Percentiles rank a stretch among this genome's conserved stretches.
Conservation (phyloP, 1,284 basidiomycete species). For the Apiotrichum domesticum region DNA sequence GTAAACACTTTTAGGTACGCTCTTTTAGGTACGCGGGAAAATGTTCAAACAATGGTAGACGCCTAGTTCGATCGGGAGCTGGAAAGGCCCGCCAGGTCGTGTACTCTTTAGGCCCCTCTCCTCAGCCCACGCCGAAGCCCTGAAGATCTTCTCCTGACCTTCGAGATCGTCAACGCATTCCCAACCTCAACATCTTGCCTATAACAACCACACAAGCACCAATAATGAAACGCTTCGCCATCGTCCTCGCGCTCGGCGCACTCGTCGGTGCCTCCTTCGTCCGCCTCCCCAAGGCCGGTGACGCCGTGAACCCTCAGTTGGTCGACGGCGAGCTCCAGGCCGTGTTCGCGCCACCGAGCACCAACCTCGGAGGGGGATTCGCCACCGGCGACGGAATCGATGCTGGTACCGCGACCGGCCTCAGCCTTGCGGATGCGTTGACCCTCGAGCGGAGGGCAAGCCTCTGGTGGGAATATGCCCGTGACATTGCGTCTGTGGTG, state of each 20-base stretch:
- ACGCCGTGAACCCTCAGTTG: background rate
- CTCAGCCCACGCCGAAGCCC: too few species aligned
- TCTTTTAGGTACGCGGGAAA: too few species aligned
- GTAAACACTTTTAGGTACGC: too few species aligned
- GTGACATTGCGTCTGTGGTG: constrained; percentile 35
- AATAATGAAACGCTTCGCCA: constrained; percentile 5
- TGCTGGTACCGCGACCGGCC: background rate
- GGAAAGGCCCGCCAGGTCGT: too few species aligned
- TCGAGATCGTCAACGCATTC: too few species aligned
- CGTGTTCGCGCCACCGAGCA: background rate
- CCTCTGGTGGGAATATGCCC: constrained; percentile 42
- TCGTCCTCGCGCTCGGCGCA: background rate
- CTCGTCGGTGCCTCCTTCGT: background rate
- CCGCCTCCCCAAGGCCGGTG: background rate
- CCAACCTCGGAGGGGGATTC: too few species aligned
- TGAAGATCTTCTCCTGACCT: background rate
- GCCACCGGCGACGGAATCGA: background rate
- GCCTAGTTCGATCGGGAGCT: too few species aligned
- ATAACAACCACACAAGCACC: background rate
- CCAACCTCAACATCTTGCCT: too few species aligned
- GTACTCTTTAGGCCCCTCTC: too few species aligned
- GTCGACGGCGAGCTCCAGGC: constrained; percentile 3
- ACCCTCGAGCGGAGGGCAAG: constrained; percentile 35
- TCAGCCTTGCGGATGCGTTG: constrained; percentile 34
- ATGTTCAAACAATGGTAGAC: too few species aligned